Evolutionary conservation across 768 basidiomycete genomes (phyloP), one percentile per base, ranked within the genome.

Genomic region (Coprinopsis marcescibilis): DNA sequence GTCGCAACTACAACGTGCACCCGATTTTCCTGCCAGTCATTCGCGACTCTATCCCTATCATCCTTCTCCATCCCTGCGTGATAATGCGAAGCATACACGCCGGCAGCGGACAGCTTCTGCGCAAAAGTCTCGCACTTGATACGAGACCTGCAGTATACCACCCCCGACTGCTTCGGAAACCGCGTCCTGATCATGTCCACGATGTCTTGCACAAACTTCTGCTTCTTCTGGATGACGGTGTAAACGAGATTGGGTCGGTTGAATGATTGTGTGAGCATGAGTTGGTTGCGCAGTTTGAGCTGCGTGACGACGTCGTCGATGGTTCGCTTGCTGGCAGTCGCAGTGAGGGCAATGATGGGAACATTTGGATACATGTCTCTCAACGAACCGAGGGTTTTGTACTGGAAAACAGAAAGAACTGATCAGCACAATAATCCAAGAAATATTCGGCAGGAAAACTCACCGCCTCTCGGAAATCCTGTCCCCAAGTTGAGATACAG

Each of bases 271-370:
- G 69, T 75, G 46, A 95, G 75, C 19, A 77, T 71, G 8, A 75
- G 72, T 44, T 81, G 77, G 48, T 73, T 62, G 17, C 58, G 60
- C 48, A 97, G 76, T 20, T 76, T 67, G 7, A 98, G 78, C 11
- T 78, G 80, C 14, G 69, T 61, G 44, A 84, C 76, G 57, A 99
- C 89, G 63, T 98, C 93, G 17, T 78, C 72, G 36, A 86, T 75
- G 0, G 85, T 85, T 44, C 81, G 73, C 32, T 75, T 69, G 58
- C 89, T 91, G 3, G 95, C 96, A 1, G 95, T 99, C 5, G 93
- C 96, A 0, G 96, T 99, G 37, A 98, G 73, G 0, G 96, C 96
- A 80, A 97, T 96, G 56, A 98, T 86, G 0, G 96, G 95, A 0
- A 92, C 75, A 5, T 74, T 63, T 0, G 89, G 88, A 66, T 80